Base-by-base conservation (phyloP, 2,329 filamentous ascomycete species). In the Colletotrichum sp. region DNA sequence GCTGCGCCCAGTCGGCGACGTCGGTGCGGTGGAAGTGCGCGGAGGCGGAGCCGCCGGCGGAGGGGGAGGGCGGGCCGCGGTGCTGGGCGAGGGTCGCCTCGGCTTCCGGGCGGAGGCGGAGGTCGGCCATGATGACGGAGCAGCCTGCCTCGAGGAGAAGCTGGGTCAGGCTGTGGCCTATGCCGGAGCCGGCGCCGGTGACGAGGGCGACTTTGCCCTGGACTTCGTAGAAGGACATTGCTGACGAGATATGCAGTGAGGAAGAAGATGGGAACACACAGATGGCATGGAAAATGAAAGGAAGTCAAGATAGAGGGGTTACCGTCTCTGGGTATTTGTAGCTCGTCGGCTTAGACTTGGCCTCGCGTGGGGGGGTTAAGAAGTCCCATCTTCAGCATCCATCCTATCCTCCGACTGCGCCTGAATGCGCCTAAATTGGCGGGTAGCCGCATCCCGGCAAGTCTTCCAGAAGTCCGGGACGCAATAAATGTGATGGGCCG, bases 1-100 rank as follows among this genome's bases (percentile, higher is more conserved):
- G 81, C 68, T 82, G 79, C 1, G 74, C 44, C 78, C 77, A 80
- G 48, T 81, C 78, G 52, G 79, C 78, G 16, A 84, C 71, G 52
- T 82, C 79, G 9, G 79, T 79, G 72, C 81, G 80, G 67, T 80
- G 77, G 68, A 80, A 83, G n/a, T 69, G 22, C 6, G 84, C 86
- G 9, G 83, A 80, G 83, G 79, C 65, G 4, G 64, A 79, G 10
- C 71, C 69, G 18, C 32, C 7, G 28, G 26, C 3, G 71, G 59
- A 6, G 0, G 10, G n/a, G 10, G 44, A 22, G 2, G 44, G n/a
- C 44, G 76, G 70, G 22, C 71, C 65, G 18, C 75, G 72, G 34
- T 75, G 72, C 65, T 76, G 70, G 22, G 72, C 59, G 13, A 79
- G 5, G 5, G 79, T 77, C 2, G 22, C 68, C 55, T 80, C 74